phyloP scores from a whole-genome alignment of 2,329 filamentous ascomycete genomes.

The Aureobasidium mangrovei region DNA sequence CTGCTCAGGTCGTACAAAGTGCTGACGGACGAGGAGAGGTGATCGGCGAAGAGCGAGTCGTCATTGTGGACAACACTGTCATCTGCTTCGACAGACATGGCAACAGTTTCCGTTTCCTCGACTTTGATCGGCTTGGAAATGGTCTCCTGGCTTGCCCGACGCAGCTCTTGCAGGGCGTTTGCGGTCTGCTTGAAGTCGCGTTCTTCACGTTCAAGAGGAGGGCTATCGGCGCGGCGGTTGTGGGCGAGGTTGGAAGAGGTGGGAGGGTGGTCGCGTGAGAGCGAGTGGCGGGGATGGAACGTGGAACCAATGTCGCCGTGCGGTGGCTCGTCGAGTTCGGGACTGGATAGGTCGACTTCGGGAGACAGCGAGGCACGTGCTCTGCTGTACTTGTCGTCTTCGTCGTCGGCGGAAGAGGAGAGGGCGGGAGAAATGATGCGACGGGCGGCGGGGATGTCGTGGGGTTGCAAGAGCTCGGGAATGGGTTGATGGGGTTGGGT shows the following conservation, averaged over 20 bases:
- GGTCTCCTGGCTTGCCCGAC: constrained; percentile 32
- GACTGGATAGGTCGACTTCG: constrained; percentile 82
- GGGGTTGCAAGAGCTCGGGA: constrained; percentile 46
- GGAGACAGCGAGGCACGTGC: constrained; percentile 75
- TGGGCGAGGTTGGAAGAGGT: constrained; percentile 41
- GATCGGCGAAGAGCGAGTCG: constrained; percentile 40
- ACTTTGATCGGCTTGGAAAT: constrained; percentile 23
- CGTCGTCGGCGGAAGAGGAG: constrained; percentile 69
- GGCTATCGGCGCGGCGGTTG: constrained; percentile 67
- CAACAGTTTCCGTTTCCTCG: constrained; percentile 25
- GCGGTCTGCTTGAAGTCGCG: constrained; percentile 95
- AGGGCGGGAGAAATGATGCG: constrained; percentile 76
- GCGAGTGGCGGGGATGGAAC: constrained; percentile 44
- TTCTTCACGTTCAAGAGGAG: constrained; percentile 87
- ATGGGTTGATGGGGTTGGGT: constrained; percentile 78
- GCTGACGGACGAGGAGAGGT: constrained; percentile 41
- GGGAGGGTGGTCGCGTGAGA: constrained; percentile 31
- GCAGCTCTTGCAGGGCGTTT: constrained; percentile 60
- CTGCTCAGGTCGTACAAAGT: constrained; percentile 37
- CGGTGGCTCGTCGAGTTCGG: constrained; percentile 64
- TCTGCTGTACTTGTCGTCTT: constrained; percentile 51
- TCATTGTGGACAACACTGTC: constrained; percentile 42
- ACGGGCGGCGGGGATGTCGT: constrained; percentile 33
- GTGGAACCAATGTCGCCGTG: constrained; percentile 50
- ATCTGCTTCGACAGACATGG: constrained; percentile 36